phyloP scores from a whole-genome alignment of 768 basidiomycete species.

The Strobilomyces dryophilus region DNA sequence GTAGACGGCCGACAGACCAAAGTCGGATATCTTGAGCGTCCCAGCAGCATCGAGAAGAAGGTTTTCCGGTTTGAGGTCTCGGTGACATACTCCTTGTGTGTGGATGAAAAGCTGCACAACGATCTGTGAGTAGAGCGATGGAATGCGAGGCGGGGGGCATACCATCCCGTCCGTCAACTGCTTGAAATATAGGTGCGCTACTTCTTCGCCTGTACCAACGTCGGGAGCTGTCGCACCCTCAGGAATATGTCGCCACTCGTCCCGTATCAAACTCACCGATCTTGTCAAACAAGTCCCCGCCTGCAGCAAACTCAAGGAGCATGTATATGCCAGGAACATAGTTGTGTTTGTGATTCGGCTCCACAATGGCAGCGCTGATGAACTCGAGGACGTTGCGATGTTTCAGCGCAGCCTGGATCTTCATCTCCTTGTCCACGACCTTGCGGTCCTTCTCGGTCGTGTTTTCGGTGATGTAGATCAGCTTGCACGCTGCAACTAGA shows the following conservation, averaged over 20 bases:
- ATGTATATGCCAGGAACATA: constrained; percentile 88
- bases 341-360: constrained; percentile 48
- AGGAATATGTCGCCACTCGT: neutral
- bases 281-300: constrained; percentile 97
- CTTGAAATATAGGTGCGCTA: constrained; percentile 87
- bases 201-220: constrained; percentile 77
- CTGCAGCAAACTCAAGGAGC: constrained; percentile 86
- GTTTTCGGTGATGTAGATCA: constrained; percentile 59
- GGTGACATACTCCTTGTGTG: constrained; percentile 85
- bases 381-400: constrained; percentile 83
- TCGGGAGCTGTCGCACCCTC: constrained; percentile 65
- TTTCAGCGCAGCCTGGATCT: constrained; percentile 77
- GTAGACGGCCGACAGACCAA: constrained; percentile 90
- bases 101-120: constrained; percentile 73
- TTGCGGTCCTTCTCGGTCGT: constrained; percentile 72
- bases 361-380: constrained; percentile 71
- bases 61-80: constrained; percentile 97
- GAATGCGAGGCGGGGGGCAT: constrained; percentile 20
- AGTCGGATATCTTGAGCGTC: constrained; percentile 90
- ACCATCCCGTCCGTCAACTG: constrained; percentile 86
- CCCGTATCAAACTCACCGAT: constrained; percentile 61
- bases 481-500: constrained; percentile 82
- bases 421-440: constrained; percentile 86
- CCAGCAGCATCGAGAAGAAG: constrained; percentile 81
- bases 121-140: neutral